phyloP scores from a whole-genome alignment of 768 basidiomycete genomes.

The Rhizopogon roseolus region DNA sequence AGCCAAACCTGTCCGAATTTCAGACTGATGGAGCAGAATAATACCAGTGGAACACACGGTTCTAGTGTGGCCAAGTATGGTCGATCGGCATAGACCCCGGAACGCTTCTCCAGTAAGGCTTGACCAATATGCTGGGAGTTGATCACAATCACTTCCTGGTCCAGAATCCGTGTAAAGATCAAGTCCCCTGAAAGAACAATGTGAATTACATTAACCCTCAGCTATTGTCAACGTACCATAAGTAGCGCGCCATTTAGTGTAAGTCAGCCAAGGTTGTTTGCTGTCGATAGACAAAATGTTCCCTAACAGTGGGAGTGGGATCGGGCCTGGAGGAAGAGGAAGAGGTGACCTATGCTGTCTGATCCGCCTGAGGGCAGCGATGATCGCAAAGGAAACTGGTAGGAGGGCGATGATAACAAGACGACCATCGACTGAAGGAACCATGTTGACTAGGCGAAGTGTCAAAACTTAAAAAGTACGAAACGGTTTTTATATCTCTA shows the following conservation, averaged over 20 bases:
- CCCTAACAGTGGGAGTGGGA: conserved; percentile 27
- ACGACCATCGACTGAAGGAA: conserved; percentile 52
- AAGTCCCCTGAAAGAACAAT: conserved; percentile 19
- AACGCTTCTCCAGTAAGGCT: conserved; percentile 28
- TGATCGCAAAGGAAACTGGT: too few relatives aligned
- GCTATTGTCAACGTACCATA: conserved; percentile 9
- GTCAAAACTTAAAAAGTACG: too few relatives aligned
- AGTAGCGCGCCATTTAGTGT: conserved; percentile 24
- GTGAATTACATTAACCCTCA: not conserved
- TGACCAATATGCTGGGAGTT: conserved; percentile 26
- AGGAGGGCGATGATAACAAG: conserved; percentile 53
- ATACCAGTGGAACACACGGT: not conserved
- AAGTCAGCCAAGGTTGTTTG: conserved; percentile 25
- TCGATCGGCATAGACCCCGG: conserved; percentile 22
- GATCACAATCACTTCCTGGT: conserved; percentile 25
- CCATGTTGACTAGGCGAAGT: conserved; percentile 24
- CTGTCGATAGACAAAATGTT: conserved; percentile 26
- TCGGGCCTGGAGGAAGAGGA: conserved; percentile 30
- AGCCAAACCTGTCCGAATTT: not conserved
- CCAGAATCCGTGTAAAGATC: conserved; percentile 23
- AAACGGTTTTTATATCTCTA: too few relatives aligned
- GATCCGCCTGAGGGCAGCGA: too few relatives aligned
- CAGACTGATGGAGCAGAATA: not conserved
- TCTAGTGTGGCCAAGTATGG: conserved; percentile 9
- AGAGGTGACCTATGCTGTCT: conserved; percentile 3